Percentiles rank a stretch among this genome's conserved stretches.
phyloP scores from a whole-genome alignment of 2,329 filamentous ascomycete species.

The Botrytis elliptica region DNA sequence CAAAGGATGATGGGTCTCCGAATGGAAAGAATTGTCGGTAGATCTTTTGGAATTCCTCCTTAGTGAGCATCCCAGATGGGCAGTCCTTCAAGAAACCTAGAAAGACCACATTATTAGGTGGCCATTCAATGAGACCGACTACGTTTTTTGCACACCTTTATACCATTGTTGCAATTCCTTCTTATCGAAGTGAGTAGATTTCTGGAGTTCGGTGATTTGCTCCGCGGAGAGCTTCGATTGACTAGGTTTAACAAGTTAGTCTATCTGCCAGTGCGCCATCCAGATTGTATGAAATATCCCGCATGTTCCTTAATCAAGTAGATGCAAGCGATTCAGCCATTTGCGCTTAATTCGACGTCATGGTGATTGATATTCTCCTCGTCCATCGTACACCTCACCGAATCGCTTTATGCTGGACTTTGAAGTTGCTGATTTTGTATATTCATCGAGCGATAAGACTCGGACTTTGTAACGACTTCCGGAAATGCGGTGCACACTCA shows the following conservation, averaged over 20 bases:
- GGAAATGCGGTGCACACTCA: conserved; percentile 5
- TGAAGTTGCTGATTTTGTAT: background rate
- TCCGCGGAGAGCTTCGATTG: conserved; percentile 98
- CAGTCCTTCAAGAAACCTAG: conserved; percentile 97
- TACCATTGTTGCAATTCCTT: conserved; percentile 99
- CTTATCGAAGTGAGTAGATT: conserved; percentile 98
- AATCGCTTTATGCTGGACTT: background rate
- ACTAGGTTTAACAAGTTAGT: conserved; percentile 48
- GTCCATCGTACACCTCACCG: background rate
- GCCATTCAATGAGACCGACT: conserved; percentile 23
- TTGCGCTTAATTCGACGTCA: background rate
- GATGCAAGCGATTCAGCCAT: background rate
- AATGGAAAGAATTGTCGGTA: conserved; percentile 99
- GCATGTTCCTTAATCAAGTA: background rate
- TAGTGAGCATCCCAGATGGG: conserved; percentile 92
- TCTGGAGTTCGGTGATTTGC: conserved; percentile 92
- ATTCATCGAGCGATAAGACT: background rate
- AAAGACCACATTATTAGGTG: conserved; percentile 17
- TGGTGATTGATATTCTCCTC: background rate
- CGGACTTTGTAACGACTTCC: background rate
- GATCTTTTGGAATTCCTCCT: conserved; percentile 99
- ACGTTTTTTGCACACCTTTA: conserved; percentile 67
- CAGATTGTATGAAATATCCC: background rate
- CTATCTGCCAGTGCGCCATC: background rate
- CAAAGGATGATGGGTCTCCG: conserved; percentile 94